Base-by-base conservation (phyloP, 2,329 filamentous ascomycete genomes). In the Exserohilum rostratum region DNA sequence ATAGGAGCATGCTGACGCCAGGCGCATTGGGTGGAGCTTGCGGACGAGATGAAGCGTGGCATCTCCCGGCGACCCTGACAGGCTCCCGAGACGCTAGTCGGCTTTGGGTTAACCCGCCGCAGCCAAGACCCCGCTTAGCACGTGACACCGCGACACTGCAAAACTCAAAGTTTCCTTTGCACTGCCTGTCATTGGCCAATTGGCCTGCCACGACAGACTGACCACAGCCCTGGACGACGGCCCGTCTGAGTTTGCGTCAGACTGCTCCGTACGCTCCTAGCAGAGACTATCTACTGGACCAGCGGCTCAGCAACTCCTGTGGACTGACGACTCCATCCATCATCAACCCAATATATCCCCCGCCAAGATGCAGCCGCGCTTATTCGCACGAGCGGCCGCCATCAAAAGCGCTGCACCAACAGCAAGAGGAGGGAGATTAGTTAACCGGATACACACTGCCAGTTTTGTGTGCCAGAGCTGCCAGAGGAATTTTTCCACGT, bases 401-500 rank as follows among this genome's bases (percentile, higher is more conserved):
- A 54, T 69, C 3, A 58, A 53, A 46, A 56, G 63, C 51, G 61
- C 63, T 17, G 40, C 47, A 13, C 42, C 55, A 46, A 63, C 57
- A 55, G 34, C 45, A 10, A 39, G 42, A 37, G 25, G 22, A 11
- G 25, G 12, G 3, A 37, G 50, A 9, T 47, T 60, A 3, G 11
- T 18, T 1, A 13, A 45, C 0, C 46, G 46, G 22, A 20, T 50
- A 25, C 64, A 57, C 9, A 50, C 61, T 20, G 43, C 62, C 15
- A 62, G 57, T 5, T 69, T 63, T 45, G 55, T 70, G 9, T 71
- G 68, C 40, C 55, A 62, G 39, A 64, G 40, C 38, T 73, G 70
- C 45, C 66, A 65, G 18, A 58, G 60, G 53, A 69, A 71, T 60
- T 72, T 73, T 64, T 70, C 70, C 3, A 63, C 69, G 1, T 65